Base-by-base conservation (phyloP, 139 green algal genomes). In the Chlorella sp. region DNA sequence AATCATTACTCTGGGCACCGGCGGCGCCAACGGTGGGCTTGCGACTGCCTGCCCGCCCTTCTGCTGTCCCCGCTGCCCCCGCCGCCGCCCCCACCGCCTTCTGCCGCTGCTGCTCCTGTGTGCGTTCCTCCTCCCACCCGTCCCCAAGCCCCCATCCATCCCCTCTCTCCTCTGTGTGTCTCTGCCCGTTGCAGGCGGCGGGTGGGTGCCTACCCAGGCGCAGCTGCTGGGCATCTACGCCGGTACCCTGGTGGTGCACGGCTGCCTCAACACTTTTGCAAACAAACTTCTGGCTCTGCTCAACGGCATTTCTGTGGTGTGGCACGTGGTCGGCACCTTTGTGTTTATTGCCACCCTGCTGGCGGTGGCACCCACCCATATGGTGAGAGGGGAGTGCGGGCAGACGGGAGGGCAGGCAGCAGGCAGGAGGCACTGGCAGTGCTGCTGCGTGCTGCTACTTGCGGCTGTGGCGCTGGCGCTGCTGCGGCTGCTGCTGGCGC, bases 171-270 rank as follows among this genome's bases (percentile, higher is more conserved):
- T 71, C 64, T 71, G 64, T 2, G n/a, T n/a, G n/a, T n/a, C n/a
- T 57, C 48, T 57, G 48, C 9, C 28, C 77, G 37, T 9, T 28
- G 37, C 28, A 37, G 79, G 40, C 37, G 60, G 60, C 60, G 82
- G 37, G 24, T 86, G 82, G 82, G 82, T 86, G 34, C 32, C 82
- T 21, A 77, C 82, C 34, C 42, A 84, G 83, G 11, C 84, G 30
- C 71, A 92, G 87, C 80, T 93, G 77, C 88, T 94, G 77, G 91
- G 78, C 53, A 79, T 92, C 37, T 94, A 94, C 53, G 92, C 75
- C 69, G 86, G 48, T 22, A 87, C 89, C 61, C 89, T 94, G 80
- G 37, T 93, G 28, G 37, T 88, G 19, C 87, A 94, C 79, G 91
- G 86, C 18, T 71, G 92, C 26, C 83, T 94, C 48, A 94, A 93